Evolutionary conservation across 148 eudicot genomes (phyloP).

Genomic region (Persicaria tinctoria): DNA sequence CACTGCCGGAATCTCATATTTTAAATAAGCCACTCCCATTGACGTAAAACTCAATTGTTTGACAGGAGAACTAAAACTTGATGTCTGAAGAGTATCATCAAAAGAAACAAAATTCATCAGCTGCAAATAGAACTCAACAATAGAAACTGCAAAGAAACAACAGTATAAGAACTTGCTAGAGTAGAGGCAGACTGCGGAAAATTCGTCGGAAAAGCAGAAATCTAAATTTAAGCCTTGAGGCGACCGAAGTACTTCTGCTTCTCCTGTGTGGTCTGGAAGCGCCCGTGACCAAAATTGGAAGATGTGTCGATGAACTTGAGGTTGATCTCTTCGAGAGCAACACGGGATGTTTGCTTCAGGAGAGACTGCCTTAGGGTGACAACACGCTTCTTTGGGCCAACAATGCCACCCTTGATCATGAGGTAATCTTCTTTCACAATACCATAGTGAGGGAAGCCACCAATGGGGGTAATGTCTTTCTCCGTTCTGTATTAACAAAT

Average conservation of each 20-base stretch:
- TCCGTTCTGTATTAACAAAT: no score
- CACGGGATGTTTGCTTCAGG: constrained; percentile 69
- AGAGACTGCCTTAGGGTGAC: constrained; percentile 76
- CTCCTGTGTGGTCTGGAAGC: constrained; percentile 80
- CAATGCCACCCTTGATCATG: no score
- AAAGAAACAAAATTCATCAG: constrained; percentile 8
- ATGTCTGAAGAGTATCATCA: constrained; percentile 4
- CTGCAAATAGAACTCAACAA: not conserved
- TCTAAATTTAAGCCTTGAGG: constrained; percentile 33
- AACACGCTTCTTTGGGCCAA: no score
- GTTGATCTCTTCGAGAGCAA: constrained; percentile 69
- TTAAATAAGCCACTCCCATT: no score
- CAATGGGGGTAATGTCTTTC: no score
- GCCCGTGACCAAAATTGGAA: constrained; percentile 91
- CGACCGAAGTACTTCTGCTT: constrained; percentile 59
- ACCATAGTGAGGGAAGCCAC: no score
- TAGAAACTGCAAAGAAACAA: not conserved
- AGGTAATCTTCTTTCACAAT: no score
- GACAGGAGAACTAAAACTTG: not conserved
- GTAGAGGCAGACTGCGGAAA: constrained; percentile 2
- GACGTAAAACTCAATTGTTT: not conserved
- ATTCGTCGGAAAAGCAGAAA: not conserved
- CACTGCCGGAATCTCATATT: no score
- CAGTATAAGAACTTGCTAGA: not conserved
- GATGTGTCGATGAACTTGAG: constrained; percentile 90